A percentile compares a stretch with the other conserved stretches of the same genome.
These are phyloP conservation scores for Ilyonectria sp. DNA, from an alignment of 2,329 filamentous ascomycete species.

Conservation along the genomic window DNA sequence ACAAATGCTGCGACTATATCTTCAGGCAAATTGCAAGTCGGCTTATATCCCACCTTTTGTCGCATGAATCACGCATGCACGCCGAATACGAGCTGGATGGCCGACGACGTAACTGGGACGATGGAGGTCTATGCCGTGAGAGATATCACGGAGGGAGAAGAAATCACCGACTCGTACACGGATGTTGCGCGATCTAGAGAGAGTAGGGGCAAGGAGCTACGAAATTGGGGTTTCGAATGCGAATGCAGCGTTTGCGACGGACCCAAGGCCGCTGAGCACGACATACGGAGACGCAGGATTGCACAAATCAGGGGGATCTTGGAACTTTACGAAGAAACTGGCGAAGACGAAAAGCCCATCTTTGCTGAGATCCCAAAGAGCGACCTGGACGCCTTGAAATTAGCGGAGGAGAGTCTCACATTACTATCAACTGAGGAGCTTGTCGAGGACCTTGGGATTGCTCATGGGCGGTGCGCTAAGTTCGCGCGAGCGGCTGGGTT, in stretches of 20 bases:
- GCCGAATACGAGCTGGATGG: constrained; percentile 28
- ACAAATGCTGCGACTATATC: constrained; percentile 30
- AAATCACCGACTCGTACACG: constrained; percentile 31
- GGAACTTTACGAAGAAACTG: constrained; percentile 21
- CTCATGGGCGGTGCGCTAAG: constrained; percentile 27
- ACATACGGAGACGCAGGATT: constrained; percentile 18
- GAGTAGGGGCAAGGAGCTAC: constrained; percentile 19
- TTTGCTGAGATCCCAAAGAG: constrained; percentile 27
- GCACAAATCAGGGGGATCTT: constrained; percentile 24
- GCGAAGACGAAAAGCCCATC: constrained; percentile 11
- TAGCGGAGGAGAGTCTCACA: constrained; percentile 20
- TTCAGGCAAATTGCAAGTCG: constrained; percentile 22
- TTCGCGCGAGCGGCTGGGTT: constrained; percentile 20
- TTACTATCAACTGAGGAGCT: constrained; percentile 16
- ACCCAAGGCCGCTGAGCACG: constrained; percentile 22
- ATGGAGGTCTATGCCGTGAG: constrained; percentile 32
- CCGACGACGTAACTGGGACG: constrained; percentile 21
- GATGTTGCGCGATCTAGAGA: constrained; percentile 26
- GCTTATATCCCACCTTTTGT: constrained; percentile 28
- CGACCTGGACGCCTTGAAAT: constrained; percentile 20
- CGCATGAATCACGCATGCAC: constrained; percentile 32
- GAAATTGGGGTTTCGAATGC: constrained; percentile 30
- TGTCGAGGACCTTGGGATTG: constrained; percentile 24
- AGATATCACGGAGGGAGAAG: constrained; percentile 30
- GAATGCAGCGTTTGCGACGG: constrained; percentile 20